Conservation (phyloP, 768 basidiomycete genomes). For the Chalciporus pseudorubinellus region DNA sequence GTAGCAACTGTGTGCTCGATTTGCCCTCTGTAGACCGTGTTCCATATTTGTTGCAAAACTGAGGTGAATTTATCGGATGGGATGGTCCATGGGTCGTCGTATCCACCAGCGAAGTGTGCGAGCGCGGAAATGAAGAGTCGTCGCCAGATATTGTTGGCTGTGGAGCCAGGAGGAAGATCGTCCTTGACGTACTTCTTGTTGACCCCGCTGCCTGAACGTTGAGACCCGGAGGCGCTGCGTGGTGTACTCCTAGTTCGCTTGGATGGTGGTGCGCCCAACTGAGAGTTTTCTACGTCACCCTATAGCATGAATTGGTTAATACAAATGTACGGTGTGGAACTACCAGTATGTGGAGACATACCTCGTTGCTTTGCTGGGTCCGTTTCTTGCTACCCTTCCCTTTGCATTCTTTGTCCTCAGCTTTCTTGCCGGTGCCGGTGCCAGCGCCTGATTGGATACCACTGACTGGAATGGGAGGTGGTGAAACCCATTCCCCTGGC, state of each 20-base stretch:
- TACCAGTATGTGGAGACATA: too few relatives aligned
- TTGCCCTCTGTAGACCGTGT: neutral
- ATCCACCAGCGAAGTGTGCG: neutral
- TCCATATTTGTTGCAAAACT: conserved; percentile 2
- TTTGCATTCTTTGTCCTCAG: too few relatives aligned
- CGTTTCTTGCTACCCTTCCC: neutral
- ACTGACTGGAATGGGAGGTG: neutral
- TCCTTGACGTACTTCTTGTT: neutral
- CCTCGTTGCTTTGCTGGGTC: neutral
- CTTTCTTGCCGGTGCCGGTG: neutral
- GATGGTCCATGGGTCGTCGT: neutral
- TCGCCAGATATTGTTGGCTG: neutral
- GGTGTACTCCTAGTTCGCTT: neutral
- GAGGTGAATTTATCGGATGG: neutral
- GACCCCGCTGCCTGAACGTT: neutral
- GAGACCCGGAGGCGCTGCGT: too few relatives aligned
- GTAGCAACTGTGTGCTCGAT: neutral
- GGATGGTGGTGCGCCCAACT: neutral
- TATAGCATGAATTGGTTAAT: too few relatives aligned
- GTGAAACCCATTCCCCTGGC: neutral
- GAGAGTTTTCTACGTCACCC: too few relatives aligned
- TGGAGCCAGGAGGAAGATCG: neutral
- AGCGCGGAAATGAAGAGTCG: neutral
- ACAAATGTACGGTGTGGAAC: too few relatives aligned
- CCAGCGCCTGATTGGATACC: neutral